Base-by-base conservation (phyloP, 495 filamentous ascomycete genomes). In the Penicillium steckii region DNA sequence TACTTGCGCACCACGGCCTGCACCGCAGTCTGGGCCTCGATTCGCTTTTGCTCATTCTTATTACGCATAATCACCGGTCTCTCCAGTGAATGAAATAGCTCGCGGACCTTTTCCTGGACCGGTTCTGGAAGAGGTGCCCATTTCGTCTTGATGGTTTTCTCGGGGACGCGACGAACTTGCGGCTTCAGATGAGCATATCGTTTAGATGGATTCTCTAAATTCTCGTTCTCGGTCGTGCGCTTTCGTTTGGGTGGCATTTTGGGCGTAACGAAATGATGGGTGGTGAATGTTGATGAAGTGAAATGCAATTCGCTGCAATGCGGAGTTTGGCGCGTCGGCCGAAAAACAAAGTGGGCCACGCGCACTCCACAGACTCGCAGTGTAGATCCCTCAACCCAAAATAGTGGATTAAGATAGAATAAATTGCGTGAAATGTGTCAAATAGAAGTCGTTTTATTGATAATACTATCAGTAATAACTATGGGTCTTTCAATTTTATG, bases 71-170 rank as follows among this genome's bases (percentile, higher is more conserved):
- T 74, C 9, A 84, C 79, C 23, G 83, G 77, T 30, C 79, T 68
- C 60, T 84, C 79, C 12, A 81, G 59, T 8, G 78, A 68, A 25
- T 71, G 68, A 22, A 87, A 73, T 52, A 85, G 63, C 48, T 76
- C 73, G 33, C 71, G 68, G 32, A 85, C 72, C 44, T 74, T 80
- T 19, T 76, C 71, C 57, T 82, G 75, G 3, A 73, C 76, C 5
- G 70, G 62, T 24, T 74, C 72, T 0, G 81, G 70, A 3, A 85
- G 70, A 18, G 72, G 71, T n/a, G 70, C 70, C 84, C 84, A 87
- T 71, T 80, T 83, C 10, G 74, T 65, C 33, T 75, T 76, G 62
- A 87, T 81, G 3, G 73, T 79, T 26, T 74, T 68, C 55, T 80
- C 79, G 6, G 83, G 69, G 27, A 88, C 71, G 44, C 74, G 70